phyloP scores from a whole-genome alignment of 371 early-diverging fungal species.

The Mucor ambiguus region DNA sequence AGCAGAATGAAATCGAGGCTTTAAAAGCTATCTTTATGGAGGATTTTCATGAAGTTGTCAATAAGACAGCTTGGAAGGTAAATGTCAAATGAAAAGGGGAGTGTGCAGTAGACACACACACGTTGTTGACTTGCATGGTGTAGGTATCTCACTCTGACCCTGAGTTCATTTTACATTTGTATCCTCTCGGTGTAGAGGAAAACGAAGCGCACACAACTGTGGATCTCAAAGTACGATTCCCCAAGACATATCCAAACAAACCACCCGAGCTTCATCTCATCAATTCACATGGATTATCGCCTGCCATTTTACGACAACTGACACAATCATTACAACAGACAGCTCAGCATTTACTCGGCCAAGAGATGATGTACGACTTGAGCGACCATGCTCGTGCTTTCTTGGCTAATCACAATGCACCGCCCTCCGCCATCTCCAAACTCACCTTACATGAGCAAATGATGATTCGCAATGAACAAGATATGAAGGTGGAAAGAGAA shows the following conservation, averaged over 20 bases:
- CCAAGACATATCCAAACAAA: slow-evolving; percentile 70
- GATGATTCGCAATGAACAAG: slow-evolving; percentile 62
- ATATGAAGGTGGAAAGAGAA: slow-evolving; percentile 48
- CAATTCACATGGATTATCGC: slow-evolving; percentile 57
- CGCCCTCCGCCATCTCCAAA: slow-evolving; percentile 55
- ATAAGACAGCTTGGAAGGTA: slow-evolving; percentile 78
- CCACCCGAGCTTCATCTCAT: slow-evolving; percentile 67
- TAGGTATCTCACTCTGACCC: slow-evolving; percentile 61
- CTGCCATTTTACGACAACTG: slow-evolving; percentile 51
- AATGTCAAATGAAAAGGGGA: neutral
- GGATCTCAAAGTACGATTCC: slow-evolving; percentile 66
- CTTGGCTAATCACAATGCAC: slow-evolving; percentile 64
- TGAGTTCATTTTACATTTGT: slow-evolving; percentile 70
- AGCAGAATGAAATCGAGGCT: slow-evolving; percentile 78
- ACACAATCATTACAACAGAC: slow-evolving; percentile 41
- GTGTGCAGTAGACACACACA: neutral
- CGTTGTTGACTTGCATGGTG: neutral
- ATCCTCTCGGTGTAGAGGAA: slow-evolving; percentile 59
- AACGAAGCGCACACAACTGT: slow-evolving; percentile 52
- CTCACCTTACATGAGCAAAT: slow-evolving; percentile 64
- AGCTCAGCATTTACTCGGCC: slow-evolving; percentile 56
- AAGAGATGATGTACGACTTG: slow-evolving; percentile 80
- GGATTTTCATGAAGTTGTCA: slow-evolving; percentile 62
- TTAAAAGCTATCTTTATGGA: slow-evolving; percentile 74
- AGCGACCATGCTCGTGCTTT: slow-evolving; percentile 66